Evolutionary conservation across 2,329 filamentous ascomycete genomes (phyloP), one percentile per base, ranked within the genome.

Genomic region (Akanthomyces uredinophilus): DNA sequence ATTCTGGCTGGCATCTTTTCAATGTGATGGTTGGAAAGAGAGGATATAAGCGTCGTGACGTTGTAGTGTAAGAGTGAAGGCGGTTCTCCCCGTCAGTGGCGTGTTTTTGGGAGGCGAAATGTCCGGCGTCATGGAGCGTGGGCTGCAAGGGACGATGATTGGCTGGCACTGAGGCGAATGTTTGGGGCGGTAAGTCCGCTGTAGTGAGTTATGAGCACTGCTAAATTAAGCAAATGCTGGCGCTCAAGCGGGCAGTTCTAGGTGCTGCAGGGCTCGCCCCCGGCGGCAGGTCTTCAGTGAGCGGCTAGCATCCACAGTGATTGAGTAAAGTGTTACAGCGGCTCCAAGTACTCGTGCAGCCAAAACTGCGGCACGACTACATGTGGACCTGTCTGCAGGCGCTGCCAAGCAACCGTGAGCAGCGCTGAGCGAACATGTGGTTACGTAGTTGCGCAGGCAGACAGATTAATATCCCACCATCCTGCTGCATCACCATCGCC

Each of bases 91-190:
- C 41, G 18, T n/a, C 43, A 47, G 61, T 62, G 61, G 61, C 54
- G 59, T 61, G 61, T 54, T 53, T 53, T 62, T 52, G 54, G 54
- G 61, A 62, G 47, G 49, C 61, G 46, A 59, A 49, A 53, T 53
- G 50, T 32, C 56, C 39, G 41, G 2, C 22, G 44, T 27, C 22
- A 39, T 27, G 32, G 53, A 53, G 61, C 27, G 52, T 58, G 53
- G 54, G 32, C n/a, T 20, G 61, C 27, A 44, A 47, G 53, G 50
- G 32, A 11, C 16, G 18, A 29, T 64, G 56, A 62, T 63, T 65
- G 62, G 64, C 58, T 41, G 32, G 35, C 41, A 47, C 14, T 5
- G 49, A 24, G 49, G 20, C 43, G 61, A 55, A 58, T 50, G 57
- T 29, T 61, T 39, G 49, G 41, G 50, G 32, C 55, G 39, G 37